These are phyloP conservation scores for Lotus japonicus DNA, from an alignment of 306 rosid genomes.

Conservation along the genomic window DNA sequence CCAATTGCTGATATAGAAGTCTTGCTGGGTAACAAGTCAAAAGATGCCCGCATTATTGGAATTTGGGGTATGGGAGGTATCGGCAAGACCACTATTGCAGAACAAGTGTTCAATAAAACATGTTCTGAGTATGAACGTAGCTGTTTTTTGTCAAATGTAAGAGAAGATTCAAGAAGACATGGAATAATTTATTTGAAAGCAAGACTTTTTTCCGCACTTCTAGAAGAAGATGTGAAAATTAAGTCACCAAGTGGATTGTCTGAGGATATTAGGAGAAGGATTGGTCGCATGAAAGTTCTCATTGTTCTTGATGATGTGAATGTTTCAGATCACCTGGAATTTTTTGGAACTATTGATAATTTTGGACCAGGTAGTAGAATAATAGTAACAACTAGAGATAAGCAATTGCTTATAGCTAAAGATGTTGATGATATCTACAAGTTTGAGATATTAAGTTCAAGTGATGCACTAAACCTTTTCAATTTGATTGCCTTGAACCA, in stretches of 20 bases:
- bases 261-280: not conserved
- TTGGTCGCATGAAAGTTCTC: conserved; percentile 1
- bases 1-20: not conserved
- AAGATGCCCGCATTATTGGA: not conserved
- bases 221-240: not conserved
- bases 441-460: not conserved
- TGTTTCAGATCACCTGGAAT: not conserved
- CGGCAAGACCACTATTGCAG: conserved; percentile 15
- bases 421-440: not conserved
- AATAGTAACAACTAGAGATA: conserved; percentile 8
- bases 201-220: not conserved
- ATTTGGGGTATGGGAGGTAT: conserved; percentile 25
- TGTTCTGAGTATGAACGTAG: not conserved
- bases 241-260: not conserved
- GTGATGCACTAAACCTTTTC: conserved; percentile 13
- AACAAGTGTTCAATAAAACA: not conserved
- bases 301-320: conserved; percentile 15
- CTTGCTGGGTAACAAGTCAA: not conserved
- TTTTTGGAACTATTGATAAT: not conserved
- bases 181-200: not conserved
- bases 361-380: not conserved
- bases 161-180: not conserved
- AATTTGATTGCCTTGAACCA: not conserved
- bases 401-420: not conserved
- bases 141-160: not conserved